These are phyloP conservation scores for Meyerozyma athensensis DNA, from an alignment of 1,139 yeast species.

Conservation along the genomic window DNA sequence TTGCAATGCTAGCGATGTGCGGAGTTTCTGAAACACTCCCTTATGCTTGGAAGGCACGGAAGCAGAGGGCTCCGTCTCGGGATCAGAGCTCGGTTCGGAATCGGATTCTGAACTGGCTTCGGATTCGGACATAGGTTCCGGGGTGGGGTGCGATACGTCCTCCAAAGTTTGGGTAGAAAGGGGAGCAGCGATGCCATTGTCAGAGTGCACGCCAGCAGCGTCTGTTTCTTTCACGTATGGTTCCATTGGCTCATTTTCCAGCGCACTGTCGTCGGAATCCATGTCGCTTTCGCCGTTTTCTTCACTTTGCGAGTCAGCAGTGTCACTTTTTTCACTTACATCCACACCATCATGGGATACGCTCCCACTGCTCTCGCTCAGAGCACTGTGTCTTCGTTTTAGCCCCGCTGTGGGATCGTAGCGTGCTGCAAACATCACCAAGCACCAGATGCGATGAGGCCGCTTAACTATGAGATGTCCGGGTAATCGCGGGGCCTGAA, in stretches of 20 bases:
- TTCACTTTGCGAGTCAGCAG: conserved; percentile 13
- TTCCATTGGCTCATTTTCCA: too few relatives aligned
- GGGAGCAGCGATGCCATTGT: too few relatives aligned
- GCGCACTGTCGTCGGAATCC: too few relatives aligned
- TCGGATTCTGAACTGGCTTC: neutral
- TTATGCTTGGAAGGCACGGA: conserved; percentile 21
- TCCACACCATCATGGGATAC: too few relatives aligned
- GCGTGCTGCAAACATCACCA: conserved; percentile 56
- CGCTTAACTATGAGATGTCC: neutral
- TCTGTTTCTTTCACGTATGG: too few relatives aligned
- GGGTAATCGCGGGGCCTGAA: conserved; percentile 4
- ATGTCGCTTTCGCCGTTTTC: conserved; percentile 13
- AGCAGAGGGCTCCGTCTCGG: neutral
- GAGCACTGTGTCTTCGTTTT: too few relatives aligned
- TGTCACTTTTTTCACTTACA: conserved; percentile 13
- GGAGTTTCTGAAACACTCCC: conserved; percentile 38
- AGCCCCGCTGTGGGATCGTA: conserved; percentile 47
- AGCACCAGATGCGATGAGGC: too few relatives aligned
- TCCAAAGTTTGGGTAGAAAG: too few relatives aligned
- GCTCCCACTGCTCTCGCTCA: conserved; percentile 12
- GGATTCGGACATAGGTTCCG: conserved; percentile 5
- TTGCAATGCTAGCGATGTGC: conserved; percentile 21
- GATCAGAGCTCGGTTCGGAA: neutral
- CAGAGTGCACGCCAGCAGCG: too few relatives aligned
- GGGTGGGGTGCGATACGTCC: too few relatives aligned